Conservation (phyloP, 441 rosid species). For the Adansonia grandidieri region DNA sequence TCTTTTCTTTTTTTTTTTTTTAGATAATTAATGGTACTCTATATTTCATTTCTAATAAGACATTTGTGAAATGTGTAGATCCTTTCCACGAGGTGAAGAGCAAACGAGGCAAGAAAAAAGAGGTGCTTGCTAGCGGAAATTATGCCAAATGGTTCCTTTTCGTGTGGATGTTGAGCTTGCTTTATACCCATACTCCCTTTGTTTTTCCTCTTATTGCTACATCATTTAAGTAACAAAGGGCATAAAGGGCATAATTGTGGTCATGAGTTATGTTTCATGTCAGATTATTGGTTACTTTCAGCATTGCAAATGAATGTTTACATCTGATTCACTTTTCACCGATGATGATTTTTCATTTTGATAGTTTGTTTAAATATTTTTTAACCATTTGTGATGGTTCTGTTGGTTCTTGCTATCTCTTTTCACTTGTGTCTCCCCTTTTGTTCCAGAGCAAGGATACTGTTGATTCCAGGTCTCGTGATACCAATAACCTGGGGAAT, state of each 20-base stretch:
- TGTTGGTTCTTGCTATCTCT: constrained; percentile 2
- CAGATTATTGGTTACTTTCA: neutral
- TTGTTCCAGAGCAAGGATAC: constrained; percentile 68
- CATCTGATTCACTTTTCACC: neutral
- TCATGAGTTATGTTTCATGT: neutral
- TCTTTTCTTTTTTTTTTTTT: too few species aligned
- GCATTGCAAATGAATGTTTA: neutral
- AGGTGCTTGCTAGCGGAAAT: constrained; percentile 50
- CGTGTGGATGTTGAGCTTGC: constrained; percentile 2
- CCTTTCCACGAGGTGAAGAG: constrained; percentile 98
- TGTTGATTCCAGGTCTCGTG: constrained; percentile 61
- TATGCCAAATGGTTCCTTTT: constrained; percentile 17
- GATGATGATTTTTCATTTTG: neutral
- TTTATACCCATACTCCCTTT: neutral
- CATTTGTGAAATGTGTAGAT: constrained; percentile 52
- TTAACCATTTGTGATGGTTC: neutral
- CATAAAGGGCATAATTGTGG: neutral
- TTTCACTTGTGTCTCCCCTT: constrained; percentile 22
- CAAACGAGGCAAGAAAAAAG: constrained; percentile 92
- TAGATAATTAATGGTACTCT: neutral
- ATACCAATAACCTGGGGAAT: constrained; percentile 52
- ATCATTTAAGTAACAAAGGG: neutral
- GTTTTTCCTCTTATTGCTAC: neutral
- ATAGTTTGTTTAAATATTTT: neutral
- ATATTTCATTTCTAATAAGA: constrained; percentile 26